Conservation (phyloP, 768 basidiomycete genomes). For the Mycena albidolilacea region DNA sequence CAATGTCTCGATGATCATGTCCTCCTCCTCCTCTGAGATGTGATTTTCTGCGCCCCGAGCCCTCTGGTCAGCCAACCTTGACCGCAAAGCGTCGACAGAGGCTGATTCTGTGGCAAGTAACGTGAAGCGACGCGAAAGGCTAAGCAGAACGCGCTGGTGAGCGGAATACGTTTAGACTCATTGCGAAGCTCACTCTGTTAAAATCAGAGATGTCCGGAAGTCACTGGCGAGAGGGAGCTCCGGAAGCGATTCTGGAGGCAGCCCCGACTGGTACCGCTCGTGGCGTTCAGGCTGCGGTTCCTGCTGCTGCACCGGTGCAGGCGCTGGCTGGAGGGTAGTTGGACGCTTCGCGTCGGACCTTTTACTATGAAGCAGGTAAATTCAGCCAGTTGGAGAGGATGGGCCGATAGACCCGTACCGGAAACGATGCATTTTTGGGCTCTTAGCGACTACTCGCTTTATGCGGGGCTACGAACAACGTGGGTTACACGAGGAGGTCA, state of each 20-base stretch:
- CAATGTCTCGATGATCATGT: slow-evolving; percentile 85
- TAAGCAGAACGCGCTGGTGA: slow-evolving; percentile 50
- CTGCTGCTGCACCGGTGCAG: slow-evolving; percentile 14
- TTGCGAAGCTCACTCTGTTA: slow-evolving; percentile 79
- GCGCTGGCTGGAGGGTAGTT: slow-evolving; percentile 24
- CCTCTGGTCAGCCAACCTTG: slow-evolving; percentile 82
- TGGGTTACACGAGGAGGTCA: slow-evolving; percentile 60
- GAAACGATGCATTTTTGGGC: slow-evolving; percentile 79
- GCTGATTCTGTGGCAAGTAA: slow-evolving; percentile 80
- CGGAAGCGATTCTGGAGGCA: slow-evolving; percentile 57
- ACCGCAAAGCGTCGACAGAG: slow-evolving; percentile 74
- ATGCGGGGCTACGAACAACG: slow-evolving; percentile 49
- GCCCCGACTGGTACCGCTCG: slow-evolving; percentile 43
- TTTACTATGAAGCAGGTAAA: slow-evolving; percentile 65
- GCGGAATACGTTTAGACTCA: slow-evolving; percentile 15
- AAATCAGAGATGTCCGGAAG: slow-evolving; percentile 89
- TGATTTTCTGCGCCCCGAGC: slow-evolving; percentile 76
- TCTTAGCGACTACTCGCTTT: slow-evolving; percentile 66
- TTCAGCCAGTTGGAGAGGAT: slow-evolving; percentile 41
- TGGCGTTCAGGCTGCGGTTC: slow-evolving; percentile 49
- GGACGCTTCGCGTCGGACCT: slow-evolving; percentile 78
- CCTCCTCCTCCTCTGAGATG: slow-evolving; percentile 87
- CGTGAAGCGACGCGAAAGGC: slow-evolving; percentile 87
- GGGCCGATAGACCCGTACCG: slow-evolving; percentile 65
- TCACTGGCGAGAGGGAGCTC: slow-evolving; percentile 78